Base-by-base conservation (phyloP, 148 eudicot species). In the Amaranthus hypochondriacus region DNA sequence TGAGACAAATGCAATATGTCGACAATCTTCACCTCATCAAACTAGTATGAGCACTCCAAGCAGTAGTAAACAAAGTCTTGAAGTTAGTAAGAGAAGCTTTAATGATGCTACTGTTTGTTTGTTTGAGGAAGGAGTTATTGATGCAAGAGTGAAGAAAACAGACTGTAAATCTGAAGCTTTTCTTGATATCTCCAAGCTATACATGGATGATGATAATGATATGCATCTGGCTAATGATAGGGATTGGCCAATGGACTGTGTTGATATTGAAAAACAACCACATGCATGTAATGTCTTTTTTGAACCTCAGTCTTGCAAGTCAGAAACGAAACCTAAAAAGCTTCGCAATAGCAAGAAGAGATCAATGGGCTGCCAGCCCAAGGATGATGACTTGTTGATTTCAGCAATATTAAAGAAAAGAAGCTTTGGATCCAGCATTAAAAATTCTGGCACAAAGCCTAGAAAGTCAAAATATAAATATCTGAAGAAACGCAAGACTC, bases 381-480 rank as follows among this genome's bases (percentile, higher is more conserved):
- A 84, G 70, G 97, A 90, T 82, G 85, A 85, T 65, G 96, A 95
- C 75, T 85, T 86, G 74, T 79, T 87, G 69, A 79, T 88, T 75
- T 88, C 98, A 14, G 97, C 90, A 59, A 80, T 95, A 57, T 74
- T 86, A 56, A 88, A 83, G 81, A 89, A 74, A 62, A 88, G 84
- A 83, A 81, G 71, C 75, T 62, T 72, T 72, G 76, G 66, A 74
- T 72, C 87, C 44, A 48, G 79, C 53, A 76, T 69, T n/a, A 86
- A 78, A 48, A 66, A 68, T 56, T 55, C 81, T 70, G 68, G 72
- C 66, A 63, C 65, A 11, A 69, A 73, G 78, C 72, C 71, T 47
- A 66, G 69, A 28, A 69, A 77, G 50, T 12, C 53, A 63, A 89
- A 84, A 76, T 77, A 75, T 73, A 86, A 83, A 76, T 58, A 83